Conservation (phyloP, 2,329 filamentous ascomycete genomes). For the Xylariales sp. region DNA sequence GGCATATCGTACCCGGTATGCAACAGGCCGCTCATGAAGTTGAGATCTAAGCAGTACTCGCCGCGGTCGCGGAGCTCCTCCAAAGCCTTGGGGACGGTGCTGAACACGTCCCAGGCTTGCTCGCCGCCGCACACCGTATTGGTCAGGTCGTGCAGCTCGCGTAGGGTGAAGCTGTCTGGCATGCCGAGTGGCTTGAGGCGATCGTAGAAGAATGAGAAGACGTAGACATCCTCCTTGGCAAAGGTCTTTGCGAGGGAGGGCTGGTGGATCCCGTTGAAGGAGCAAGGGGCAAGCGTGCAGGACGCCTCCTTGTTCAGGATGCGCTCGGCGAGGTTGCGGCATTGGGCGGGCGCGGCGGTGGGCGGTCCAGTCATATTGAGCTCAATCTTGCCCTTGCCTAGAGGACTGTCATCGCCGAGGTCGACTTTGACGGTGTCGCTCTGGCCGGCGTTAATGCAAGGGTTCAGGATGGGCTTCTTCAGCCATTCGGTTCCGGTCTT, state of each 20-base stretch:
- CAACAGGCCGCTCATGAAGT: constrained; percentile 89
- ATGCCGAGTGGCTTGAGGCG: constrained; percentile 90
- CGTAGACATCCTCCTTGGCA: constrained; percentile 83
- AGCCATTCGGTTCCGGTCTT: constrained; percentile 45
- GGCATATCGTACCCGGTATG: constrained; percentile 99
- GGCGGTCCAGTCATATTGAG: constrained; percentile 87
- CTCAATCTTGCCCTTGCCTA: constrained; percentile 56
- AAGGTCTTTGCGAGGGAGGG: constrained; percentile 91
- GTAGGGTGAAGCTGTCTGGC: constrained; percentile 94
- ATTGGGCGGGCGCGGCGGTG: constrained; percentile 73
- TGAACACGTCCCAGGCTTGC: constrained; percentile 74
- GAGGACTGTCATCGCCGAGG: constrained; percentile 59
- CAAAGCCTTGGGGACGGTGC: constrained; percentile 69
- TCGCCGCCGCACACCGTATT: constrained; percentile 79
- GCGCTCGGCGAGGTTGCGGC: constrained; percentile 83
- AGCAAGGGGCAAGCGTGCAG: constrained; percentile 85
- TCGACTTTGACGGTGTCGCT: constrained; percentile 67
- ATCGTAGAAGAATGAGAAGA: constrained; percentile 98
- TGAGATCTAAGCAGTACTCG: constrained; percentile 91
- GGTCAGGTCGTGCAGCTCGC: constrained; percentile 82
- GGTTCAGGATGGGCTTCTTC: constrained; percentile 31
- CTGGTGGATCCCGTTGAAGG: constrained; percentile 96
- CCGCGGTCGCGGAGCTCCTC: constrained; percentile 76
- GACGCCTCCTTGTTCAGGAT: constrained; percentile 82
- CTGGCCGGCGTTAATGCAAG: constrained; percentile 76